Evolutionary conservation across 768 basidiomycete species (phyloP), one percentile per base, ranked within the genome.

Genomic region (Boletus eberwhitei): DNA sequence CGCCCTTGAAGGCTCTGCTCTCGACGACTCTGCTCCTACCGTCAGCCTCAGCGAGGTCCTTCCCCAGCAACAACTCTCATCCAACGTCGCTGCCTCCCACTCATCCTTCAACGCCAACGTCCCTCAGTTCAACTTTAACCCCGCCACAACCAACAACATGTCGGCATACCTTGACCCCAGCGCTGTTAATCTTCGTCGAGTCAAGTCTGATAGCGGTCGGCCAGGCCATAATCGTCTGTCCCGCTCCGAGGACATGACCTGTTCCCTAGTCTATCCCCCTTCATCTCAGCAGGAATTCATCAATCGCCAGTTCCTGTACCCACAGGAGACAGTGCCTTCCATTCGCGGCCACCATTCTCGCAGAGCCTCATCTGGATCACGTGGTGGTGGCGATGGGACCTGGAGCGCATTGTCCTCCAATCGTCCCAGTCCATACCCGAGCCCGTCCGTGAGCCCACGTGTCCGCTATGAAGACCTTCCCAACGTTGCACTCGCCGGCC

Each of bases 381-480:
- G 64, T 43, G 70, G 60, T 37, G 67, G 62, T 40, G 70, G 49
- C 4, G 67, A 66, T 5, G 59, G 68, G 31, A 50, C 59, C 12
- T 72, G 73, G 71, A 71, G 74, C 29, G 71, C 67, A 12, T 53
- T 67, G 49, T 66, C 65, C 14, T 77, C 75, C 31, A 63, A 60
- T 38, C 75, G 85, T 2, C 70, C 80, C 2, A 83, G 77, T 47
- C 88, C 84, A 4, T 90, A 86, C 64, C 87, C 87, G 0, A 82
- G 79, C 42, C 87, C 87, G 17, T 82, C 82, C 36, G 85, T 84
- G 5, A 83, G 81, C 50, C 87, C 87, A 22, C 74, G 80, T 24
- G 74, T 77, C 2, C 69, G 75, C 8, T 79, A 83, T 62, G 70
- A 74, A 4, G 80, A 85, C 31, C 74, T 87, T n/a, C 74, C 76